A percentile compares a stretch with the other conserved stretches of the same genome.
phyloP scores from a whole-genome alignment of 345 rosid genomes.

The Camelina laxa region DNA sequence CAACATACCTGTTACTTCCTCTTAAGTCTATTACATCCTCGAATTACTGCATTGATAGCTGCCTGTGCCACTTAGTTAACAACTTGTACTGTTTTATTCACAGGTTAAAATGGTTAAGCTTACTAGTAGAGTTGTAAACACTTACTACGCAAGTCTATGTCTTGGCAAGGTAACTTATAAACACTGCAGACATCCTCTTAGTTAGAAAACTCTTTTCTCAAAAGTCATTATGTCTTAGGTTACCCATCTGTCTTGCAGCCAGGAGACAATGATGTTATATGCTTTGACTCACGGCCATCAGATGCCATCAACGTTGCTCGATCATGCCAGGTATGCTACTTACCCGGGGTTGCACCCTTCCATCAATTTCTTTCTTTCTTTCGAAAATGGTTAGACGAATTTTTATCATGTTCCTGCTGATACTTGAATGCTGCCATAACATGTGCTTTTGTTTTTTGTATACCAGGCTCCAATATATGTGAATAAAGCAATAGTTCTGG shows the following conservation, averaged over 20 bases:
- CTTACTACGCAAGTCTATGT: conserved; percentile 68
- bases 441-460: conserved; percentile 9
- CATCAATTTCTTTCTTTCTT: neutral
- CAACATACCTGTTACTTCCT: conserved; percentile 7
- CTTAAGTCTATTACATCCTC: neutral
- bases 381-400: neutral
- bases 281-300: conserved; percentile 82
- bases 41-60: conserved; percentile 2
- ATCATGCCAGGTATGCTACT: conserved; percentile 41
- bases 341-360: neutral
- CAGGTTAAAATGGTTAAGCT: conserved; percentile 92
- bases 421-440: neutral
- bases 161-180: conserved; percentile 67
- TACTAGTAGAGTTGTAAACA: conserved; percentile 71
- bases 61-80: neutral
- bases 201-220: neutral
- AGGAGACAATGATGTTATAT: conserved; percentile 57
- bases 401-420: neutral
- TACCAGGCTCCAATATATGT: conserved; percentile 89
- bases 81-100: conserved; percentile 25
- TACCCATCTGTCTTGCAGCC: conserved; percentile 59
- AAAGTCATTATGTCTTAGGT: conserved; percentile 21
- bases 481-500: conserved; percentile 71
- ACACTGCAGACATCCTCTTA: conserved; percentile 30
- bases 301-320: conserved; percentile 88